Evolutionary conservation across 768 basidiomycete genomes (phyloP).

Genomic region (Boletus reticulatus): DNA sequence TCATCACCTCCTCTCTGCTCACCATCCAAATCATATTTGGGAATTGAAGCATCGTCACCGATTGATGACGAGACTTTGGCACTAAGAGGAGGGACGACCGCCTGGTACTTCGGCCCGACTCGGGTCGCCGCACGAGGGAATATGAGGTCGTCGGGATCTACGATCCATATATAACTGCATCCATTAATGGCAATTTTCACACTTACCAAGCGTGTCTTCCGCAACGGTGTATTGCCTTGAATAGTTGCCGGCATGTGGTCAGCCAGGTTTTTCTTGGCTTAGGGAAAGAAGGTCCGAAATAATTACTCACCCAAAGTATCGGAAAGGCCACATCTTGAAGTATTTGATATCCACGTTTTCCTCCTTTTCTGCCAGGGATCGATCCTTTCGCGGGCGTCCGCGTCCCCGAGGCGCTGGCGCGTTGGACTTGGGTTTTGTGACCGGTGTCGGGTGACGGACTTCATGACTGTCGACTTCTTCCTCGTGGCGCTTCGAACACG

Average conservation of each 20-base stretch:
- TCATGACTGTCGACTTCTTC: constrained; percentile 80
- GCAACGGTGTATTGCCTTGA: constrained; percentile 84
- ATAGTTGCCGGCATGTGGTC: constrained; percentile 9
- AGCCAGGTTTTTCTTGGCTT: constrained; percentile 1
- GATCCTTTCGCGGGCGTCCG: constrained; percentile 77
- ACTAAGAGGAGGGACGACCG: constrained; percentile 43
- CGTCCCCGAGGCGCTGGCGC: constrained; percentile 71
- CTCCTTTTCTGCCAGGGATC: constrained; percentile 68
- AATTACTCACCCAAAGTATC: constrained; percentile 88
- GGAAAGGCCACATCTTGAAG: constrained; percentile 90
- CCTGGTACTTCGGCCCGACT: constrained; percentile 87
- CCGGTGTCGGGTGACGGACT: constrained; percentile 56
- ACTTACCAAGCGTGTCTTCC: constrained; percentile 84
- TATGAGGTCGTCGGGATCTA: constrained; percentile 96
- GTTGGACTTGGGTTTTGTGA: constrained; percentile 60
- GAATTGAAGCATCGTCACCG: background rate
- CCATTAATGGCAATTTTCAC: constrained; percentile 13
- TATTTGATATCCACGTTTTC: constrained; percentile 77
- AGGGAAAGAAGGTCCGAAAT: background rate
- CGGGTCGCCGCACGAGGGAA: constrained; percentile 92
- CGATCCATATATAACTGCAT: constrained; percentile 28
- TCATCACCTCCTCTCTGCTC: constrained; percentile 69
- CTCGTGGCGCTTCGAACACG: constrained; percentile 85
- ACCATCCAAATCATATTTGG: constrained; percentile 16
- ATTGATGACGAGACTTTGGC: constrained; percentile 39